Conservation (phyloP, 306 rosid species). For the Arachis hypogaea region DNA sequence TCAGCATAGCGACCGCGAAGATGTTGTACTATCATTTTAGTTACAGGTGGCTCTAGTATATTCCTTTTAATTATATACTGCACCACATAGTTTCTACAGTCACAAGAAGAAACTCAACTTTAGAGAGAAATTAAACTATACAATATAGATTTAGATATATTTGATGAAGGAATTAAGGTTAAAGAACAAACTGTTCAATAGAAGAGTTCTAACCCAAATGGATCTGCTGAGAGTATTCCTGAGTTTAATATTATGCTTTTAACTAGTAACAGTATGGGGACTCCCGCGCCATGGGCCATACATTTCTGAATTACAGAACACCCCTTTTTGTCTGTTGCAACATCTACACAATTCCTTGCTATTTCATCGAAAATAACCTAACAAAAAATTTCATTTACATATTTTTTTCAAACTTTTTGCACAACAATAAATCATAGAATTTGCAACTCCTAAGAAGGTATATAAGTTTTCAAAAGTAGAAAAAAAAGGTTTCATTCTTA, state of each 20-base stretch:
- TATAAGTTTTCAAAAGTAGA: no score
- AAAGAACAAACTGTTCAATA: no score
- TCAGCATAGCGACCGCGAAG: conserved; percentile 29
- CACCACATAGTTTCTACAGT: conserved; percentile 54
- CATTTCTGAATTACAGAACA: conserved; percentile 42
- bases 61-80: conserved; percentile 33
- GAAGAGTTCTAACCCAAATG: conserved; percentile 45
- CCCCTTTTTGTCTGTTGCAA: conserved; percentile 44
- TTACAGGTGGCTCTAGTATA: not conserved
- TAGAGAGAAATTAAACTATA: not conserved
- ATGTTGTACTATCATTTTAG: not conserved
- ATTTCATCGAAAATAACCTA: conserved; percentile 42
- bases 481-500: no score
- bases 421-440: no score
- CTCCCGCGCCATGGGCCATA: not conserved
- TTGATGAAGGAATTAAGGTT: no score
- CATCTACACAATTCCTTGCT: conserved; percentile 23
- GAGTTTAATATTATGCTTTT: conserved; percentile 10
- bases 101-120: not conserved
- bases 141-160: not conserved
- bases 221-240: conserved; percentile 38
- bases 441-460: no score
- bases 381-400: not conserved
- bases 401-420: no score
- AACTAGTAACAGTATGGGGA: not conserved